Evolutionary conservation across 2,329 filamentous ascomycete species (phyloP).

Genomic region (Tolypocladium endophyticum): DNA sequence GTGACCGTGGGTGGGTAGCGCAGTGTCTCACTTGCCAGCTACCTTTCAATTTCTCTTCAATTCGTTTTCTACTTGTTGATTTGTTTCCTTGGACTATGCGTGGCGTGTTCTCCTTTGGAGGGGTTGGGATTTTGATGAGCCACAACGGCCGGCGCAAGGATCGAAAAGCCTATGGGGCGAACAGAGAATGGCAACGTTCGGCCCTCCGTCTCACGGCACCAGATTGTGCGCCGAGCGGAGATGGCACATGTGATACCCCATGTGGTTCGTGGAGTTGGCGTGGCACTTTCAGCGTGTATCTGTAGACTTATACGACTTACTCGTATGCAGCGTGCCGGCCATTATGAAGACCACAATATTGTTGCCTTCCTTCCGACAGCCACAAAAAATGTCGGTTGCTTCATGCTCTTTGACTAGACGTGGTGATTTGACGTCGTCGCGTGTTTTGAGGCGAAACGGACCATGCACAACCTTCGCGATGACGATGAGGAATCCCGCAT

Average conservation of each 20-base stretch:
- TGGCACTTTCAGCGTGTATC: background rate
- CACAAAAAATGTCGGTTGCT: background rate
- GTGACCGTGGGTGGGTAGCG: conserved; percentile 5
- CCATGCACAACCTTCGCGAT: background rate
- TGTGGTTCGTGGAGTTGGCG: background rate
- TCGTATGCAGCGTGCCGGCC: background rate
- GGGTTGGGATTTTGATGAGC: background rate
- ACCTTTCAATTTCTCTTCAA: background rate
- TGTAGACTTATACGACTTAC: background rate
- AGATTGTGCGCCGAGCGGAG: background rate
- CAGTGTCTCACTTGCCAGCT: background rate
- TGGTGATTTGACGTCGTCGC: background rate
- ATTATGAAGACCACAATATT: background rate
- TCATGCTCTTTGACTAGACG: background rate
- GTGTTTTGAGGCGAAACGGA: background rate
- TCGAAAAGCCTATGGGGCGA: background rate
- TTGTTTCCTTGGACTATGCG: background rate
- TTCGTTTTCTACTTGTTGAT: background rate
- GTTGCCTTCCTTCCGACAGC: no score
- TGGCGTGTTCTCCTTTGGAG: background rate
- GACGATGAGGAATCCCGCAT: background rate
- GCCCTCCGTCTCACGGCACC: background rate
- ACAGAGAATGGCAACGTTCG: background rate
- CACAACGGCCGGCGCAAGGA: background rate
- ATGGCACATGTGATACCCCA: conserved; percentile 1